Evolutionary conservation across 495 filamentous ascomycete genomes (phyloP).

Genomic region (Hyaloscypha finlandica): DNA sequence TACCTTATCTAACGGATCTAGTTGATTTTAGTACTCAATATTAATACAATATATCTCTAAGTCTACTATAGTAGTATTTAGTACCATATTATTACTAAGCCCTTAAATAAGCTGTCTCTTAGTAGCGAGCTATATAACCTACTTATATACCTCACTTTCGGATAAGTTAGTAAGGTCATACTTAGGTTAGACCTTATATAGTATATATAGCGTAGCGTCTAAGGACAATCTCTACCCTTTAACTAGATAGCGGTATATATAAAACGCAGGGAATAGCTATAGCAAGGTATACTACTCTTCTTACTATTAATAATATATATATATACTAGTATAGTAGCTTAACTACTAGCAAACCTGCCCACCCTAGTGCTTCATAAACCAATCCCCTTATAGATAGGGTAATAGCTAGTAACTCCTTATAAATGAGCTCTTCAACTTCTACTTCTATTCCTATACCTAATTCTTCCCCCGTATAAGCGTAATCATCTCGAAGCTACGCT

Average conservation of each 20-base stretch:
- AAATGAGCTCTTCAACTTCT: constrained; percentile 4
- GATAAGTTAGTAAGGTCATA: constrained; percentile 3
- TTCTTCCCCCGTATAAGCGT: too few species aligned
- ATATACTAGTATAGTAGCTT: constrained; percentile 3
- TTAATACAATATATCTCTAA: constrained; percentile 4
- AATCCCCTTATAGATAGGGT: neutral
- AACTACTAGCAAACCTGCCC: neutral
- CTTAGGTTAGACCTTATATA: too few species aligned
- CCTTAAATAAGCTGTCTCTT: too few species aligned
- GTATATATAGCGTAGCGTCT: too few species aligned
- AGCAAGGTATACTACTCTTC: neutral
- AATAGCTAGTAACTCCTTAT: neutral
- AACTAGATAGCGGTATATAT: constrained; percentile 4
- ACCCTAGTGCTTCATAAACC: constrained; percentile 1
- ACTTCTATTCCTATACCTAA: too few species aligned
- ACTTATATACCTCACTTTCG: constrained; percentile 1
- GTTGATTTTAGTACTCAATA: constrained; percentile 3
- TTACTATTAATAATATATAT: neutral
- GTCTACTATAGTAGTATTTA: neutral
- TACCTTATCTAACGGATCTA: neutral
- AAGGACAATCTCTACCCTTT: too few species aligned
- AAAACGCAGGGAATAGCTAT: neutral
- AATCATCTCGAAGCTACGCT: too few species aligned
- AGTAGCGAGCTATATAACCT: constrained; percentile 2
- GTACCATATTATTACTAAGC: neutral